Conservation (phyloP, 495 filamentous ascomycete species). For the Penicillium malachiteum region DNA sequence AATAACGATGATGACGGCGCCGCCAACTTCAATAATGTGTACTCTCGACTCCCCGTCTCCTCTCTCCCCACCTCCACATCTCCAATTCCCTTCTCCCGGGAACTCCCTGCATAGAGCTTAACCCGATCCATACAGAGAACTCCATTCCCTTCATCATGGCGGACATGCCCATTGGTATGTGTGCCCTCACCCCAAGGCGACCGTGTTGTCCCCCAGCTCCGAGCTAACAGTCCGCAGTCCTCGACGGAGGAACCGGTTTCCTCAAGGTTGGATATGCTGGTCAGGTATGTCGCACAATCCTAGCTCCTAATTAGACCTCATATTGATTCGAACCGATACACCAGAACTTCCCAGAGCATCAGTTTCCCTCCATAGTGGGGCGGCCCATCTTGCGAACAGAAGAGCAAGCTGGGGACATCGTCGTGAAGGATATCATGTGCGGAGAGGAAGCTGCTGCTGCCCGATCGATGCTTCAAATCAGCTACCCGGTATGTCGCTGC, state of each 20-base stretch:
- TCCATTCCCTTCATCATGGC: slow-evolving; percentile 52
- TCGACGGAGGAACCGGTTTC: slow-evolving; percentile 99
- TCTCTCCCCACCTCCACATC: slow-evolving; percentile 19
- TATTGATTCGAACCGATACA: slow-evolving; percentile 9
- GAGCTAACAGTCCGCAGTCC: slow-evolving; percentile 61
- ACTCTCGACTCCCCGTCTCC: slow-evolving; percentile 23
- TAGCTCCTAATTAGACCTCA: slow-evolving; percentile 5
- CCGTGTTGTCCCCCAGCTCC: slow-evolving; percentile 23
- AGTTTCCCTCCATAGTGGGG: slow-evolving; percentile 97
- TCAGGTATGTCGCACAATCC: slow-evolving; percentile 52
- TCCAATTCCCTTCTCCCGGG: slow-evolving; percentile 24
- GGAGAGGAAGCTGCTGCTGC: slow-evolving; percentile 96
- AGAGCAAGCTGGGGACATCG: slow-evolving; percentile 71
- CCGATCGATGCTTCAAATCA: slow-evolving; percentile 94
- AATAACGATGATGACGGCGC: slow-evolving; percentile 23
- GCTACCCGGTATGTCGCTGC: slow-evolving; percentile 70
- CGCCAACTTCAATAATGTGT: slow-evolving; percentile 10
- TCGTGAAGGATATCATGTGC: slow-evolving; percentile 99
- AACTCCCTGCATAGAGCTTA: slow-evolving; percentile 14
- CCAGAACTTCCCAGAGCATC: slow-evolving; percentile 97
- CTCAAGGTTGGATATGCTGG: slow-evolving; percentile 98
- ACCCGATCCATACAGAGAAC: slow-evolving; percentile 1
- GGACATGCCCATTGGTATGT: slow-evolving; percentile 70
- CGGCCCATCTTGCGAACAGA: slow-evolving; percentile 96
- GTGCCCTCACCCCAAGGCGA: slow-evolving; percentile 19